Conservation (phyloP, 371 early-diverging fungal genomes). For the Chytridium lagenaria region DNA sequence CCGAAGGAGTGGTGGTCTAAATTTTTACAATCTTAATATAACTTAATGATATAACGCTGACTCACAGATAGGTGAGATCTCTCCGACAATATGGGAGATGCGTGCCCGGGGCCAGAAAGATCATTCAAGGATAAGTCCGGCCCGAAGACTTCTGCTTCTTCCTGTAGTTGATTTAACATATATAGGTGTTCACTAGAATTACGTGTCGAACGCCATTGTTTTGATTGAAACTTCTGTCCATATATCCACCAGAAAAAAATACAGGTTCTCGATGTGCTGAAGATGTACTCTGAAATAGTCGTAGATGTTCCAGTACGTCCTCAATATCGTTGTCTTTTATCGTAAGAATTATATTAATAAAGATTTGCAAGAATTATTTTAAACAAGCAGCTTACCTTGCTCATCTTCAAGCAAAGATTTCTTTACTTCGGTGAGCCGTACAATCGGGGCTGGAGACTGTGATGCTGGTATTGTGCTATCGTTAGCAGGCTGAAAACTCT, state of each 20-base stretch:
- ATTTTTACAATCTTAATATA: too few species aligned
- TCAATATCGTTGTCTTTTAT: conserved; percentile 3
- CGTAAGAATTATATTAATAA: not conserved
- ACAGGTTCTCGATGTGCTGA: not conserved
- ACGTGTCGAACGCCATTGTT: too few species aligned
- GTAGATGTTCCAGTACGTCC: not conserved
- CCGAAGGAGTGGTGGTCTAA: too few species aligned
- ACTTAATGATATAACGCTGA: too few species aligned
- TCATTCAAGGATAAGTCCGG: not conserved
- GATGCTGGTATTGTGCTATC: not conserved
- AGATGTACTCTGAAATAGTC: not conserved
- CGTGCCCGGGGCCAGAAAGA: not conserved
- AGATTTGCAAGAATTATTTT: not conserved
- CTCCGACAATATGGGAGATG: not conserved
- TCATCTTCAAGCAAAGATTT: too few species aligned
- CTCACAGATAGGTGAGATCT: too few species aligned
- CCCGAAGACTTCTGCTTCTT: too few species aligned
- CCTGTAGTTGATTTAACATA: too few species aligned
- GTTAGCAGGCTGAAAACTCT: too few species aligned
- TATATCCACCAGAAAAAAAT: not conserved
- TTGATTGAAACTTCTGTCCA: not conserved
- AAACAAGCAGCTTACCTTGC: not conserved
- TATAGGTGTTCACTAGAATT: too few species aligned
- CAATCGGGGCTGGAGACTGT: not conserved
- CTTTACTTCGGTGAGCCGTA: too few species aligned